A percentile compares a stretch with the other conserved stretches of the same genome.
phyloP scores from a whole-genome alignment of 148 eudicot genomes.

The Camellia granthamiana region DNA sequence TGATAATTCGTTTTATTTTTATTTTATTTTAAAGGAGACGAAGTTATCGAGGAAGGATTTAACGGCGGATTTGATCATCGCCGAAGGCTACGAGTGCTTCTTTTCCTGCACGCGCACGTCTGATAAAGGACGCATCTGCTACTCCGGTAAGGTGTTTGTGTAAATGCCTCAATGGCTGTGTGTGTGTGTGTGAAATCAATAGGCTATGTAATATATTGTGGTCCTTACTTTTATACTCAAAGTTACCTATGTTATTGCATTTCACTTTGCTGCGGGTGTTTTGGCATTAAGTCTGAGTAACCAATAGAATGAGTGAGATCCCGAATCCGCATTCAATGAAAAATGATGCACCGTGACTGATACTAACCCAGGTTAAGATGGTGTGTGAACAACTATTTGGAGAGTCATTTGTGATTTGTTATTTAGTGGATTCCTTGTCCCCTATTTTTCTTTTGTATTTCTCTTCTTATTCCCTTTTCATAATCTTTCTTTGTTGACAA shows the following conservation, averaged over 20 bases:
- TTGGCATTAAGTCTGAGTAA: background rate
- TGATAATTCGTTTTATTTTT: background rate
- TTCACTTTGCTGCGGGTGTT: background rate
- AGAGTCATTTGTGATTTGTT: too few relatives aligned
- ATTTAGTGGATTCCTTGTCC: too few relatives aligned
- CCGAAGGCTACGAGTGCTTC: conserved; percentile 93
- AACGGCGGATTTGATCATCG: conserved; percentile 70
- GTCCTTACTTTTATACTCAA: background rate
- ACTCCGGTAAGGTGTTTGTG: conserved; percentile 58
- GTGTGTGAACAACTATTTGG: too few relatives aligned
- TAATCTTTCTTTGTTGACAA: too few relatives aligned
- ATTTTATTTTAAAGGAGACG: conserved; percentile 50
- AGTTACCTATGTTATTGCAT: background rate
- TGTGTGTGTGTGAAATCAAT: background rate
- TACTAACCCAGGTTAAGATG: too few relatives aligned
- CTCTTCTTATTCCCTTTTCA: too few relatives aligned
- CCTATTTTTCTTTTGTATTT: too few relatives aligned
- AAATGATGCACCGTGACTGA: background rate
- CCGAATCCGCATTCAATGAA: background rate
- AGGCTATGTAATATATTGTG: background rate
- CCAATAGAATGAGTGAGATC: background rate
- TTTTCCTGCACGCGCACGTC: conserved; percentile 86
- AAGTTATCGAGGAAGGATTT: conserved; percentile 78
- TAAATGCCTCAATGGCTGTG: conserved; percentile 1
- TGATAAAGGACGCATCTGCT: conserved; percentile 73